phyloP scores from a whole-genome alignment of 2,329 filamentous ascomycete genomes.

The Dactylella cylindrospora region DNA sequence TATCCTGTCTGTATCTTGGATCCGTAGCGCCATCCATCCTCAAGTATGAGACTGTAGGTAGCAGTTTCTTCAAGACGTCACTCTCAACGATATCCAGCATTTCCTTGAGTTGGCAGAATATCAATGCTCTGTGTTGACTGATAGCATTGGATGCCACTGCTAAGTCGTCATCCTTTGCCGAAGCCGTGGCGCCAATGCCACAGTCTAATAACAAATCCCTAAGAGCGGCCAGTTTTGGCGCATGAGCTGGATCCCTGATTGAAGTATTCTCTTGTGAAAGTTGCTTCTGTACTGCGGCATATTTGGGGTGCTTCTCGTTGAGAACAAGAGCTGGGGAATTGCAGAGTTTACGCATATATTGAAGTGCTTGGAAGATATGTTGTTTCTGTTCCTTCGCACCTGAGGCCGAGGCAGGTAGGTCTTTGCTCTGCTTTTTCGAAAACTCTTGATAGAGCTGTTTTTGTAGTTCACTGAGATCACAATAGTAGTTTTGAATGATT shows the following conservation, averaged over 20 bases:
- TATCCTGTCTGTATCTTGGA: constrained; percentile 89
- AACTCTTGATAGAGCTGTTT: constrained; percentile 96
- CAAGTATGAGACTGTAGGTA: constrained; percentile 90
- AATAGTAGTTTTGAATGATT: constrained; percentile 99
- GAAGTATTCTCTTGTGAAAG: constrained; percentile 76
- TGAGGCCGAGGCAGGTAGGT: constrained; percentile 75
- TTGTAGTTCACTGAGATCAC: constrained; percentile 91
- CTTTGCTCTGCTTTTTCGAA: constrained; percentile 86
- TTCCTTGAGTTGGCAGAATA: constrained; percentile 99
- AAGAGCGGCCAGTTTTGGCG: constrained; percentile 86
- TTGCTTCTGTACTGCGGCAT: constrained; percentile 80
- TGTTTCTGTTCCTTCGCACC: constrained; percentile 88
- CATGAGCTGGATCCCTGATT: constrained; percentile 81
- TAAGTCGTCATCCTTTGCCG: constrained; percentile 57
- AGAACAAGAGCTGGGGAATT: constrained; percentile 96
- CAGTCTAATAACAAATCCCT: constrained; percentile 96
- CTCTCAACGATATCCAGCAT: constrained; percentile 99
- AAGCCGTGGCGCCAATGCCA: constrained; percentile 79
- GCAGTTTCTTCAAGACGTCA: constrained; percentile 82
- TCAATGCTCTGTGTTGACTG: constrained; percentile 89
- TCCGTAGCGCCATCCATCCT: constrained; percentile 94
- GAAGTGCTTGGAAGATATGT: constrained; percentile 97
- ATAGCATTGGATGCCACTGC: constrained; percentile 72
- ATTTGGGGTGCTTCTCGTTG: constrained; percentile 88
- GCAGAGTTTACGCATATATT: constrained; percentile 99